These are phyloP conservation scores for Citeromyces siamensis DNA, from an alignment of 1,139 yeast genomes.

Conservation along the genomic window DNA sequence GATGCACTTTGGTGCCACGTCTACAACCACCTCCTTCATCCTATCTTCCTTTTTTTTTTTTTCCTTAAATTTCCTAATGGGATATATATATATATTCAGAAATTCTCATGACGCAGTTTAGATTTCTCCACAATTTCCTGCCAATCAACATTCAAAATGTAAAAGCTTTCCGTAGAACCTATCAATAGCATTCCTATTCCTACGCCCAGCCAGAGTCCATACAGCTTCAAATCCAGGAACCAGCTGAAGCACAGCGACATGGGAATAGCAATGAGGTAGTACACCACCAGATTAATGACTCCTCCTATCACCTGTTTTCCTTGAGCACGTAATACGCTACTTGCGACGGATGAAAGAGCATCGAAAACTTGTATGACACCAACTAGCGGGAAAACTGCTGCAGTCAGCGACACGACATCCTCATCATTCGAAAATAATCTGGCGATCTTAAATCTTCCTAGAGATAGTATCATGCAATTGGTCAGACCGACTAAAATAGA, in stretches of 20 bases:
- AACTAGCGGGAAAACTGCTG: constrained; percentile 53
- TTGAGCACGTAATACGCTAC: constrained; percentile 77
- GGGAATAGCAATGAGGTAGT: constrained; percentile 63
- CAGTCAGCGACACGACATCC: constrained; percentile 40
- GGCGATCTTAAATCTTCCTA: constrained; percentile 48
- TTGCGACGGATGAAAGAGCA: constrained; percentile 72
- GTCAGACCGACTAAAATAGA: constrained; percentile 44
- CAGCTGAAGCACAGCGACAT: constrained; percentile 56
- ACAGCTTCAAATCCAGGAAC: constrained; percentile 33
- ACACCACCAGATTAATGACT: constrained; percentile 58
- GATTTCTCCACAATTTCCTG: constrained; percentile 33
- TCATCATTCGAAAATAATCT: constrained; percentile 56
- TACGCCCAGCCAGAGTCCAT: constrained; percentile 45
- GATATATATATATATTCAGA: neutral
- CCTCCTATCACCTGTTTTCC: constrained; percentile 85
- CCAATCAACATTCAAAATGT: constrained; percentile 42
- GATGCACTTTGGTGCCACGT: constrained; percentile 83
- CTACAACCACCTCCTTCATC: constrained; percentile 70
- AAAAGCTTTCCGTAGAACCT: constrained; percentile 39
- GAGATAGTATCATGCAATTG: constrained; percentile 40
- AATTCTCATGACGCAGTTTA: constrained; percentile 17
- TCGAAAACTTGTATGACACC: constrained; percentile 69
- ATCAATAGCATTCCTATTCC: constrained; percentile 37
- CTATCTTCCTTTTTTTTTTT: neutral
- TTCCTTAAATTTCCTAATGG: neutral